These are phyloP conservation scores for Madurella fahalii DNA, from an alignment of 2,329 filamentous ascomycete genomes.

Conservation along the genomic window DNA sequence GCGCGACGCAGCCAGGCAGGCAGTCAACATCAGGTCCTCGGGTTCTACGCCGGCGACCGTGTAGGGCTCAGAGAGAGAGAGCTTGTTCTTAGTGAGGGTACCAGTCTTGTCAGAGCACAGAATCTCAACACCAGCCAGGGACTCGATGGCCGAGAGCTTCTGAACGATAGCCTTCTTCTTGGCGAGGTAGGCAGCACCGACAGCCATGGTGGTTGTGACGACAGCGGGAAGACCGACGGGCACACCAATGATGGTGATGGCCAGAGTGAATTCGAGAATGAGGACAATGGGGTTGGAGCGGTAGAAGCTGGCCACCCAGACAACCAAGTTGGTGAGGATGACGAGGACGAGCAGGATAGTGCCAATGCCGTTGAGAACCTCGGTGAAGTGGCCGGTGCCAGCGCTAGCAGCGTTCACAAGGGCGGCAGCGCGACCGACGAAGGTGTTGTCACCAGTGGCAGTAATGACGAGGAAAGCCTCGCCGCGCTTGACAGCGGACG, in stretches of 20 bases:
- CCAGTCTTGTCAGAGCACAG: slow-evolving; percentile 94
- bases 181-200: slow-evolving; percentile 84
- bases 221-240: slow-evolving; percentile 90
- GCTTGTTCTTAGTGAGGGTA: slow-evolving; percentile 91
- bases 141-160: slow-evolving; percentile 89
- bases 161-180: slow-evolving; percentile 93
- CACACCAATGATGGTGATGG: slow-evolving; percentile 87
- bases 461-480: slow-evolving; percentile 80
- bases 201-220: slow-evolving; percentile 92
- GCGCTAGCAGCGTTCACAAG: slow-evolving; percentile 73
- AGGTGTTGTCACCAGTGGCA: slow-evolving; percentile 83
- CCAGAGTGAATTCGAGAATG: slow-evolving; percentile 81
- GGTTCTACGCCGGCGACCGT: slow-evolving; percentile 76
- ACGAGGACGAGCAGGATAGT: slow-evolving; percentile 76
- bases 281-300: slow-evolving; percentile 74
- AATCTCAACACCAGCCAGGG: slow-evolving; percentile 86
- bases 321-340: slow-evolving; percentile 72
- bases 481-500: slow-evolving; percentile 86
- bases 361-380: slow-evolving; percentile 84
- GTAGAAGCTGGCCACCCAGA: slow-evolving; percentile 87
- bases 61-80: slow-evolving; percentile 81
- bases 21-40: slow-evolving; percentile 88
- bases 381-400: slow-evolving; percentile 82
- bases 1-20: slow-evolving; percentile 82
- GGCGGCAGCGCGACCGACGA: slow-evolving; percentile 82